These are phyloP conservation scores for Aspergillus tanneri DNA, from an alignment of 2,329 filamentous ascomycete genomes.

Conservation along the genomic window DNA sequence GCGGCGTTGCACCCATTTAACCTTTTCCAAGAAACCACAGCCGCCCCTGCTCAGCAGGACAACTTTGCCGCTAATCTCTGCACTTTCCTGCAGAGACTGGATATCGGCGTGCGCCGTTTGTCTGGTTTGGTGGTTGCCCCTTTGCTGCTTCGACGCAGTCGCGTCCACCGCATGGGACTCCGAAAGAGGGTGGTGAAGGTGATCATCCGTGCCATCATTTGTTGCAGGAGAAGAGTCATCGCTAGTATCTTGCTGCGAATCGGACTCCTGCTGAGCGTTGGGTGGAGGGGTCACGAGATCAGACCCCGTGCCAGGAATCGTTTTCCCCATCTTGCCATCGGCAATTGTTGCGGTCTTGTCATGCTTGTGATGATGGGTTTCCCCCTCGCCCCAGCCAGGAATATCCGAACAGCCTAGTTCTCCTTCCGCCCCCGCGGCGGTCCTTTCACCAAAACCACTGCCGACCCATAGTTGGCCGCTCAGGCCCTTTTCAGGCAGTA, in stretches of 20 bases:
- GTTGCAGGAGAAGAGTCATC: constrained; percentile 31
- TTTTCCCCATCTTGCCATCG: constrained; percentile 24
- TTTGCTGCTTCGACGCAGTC: constrained; percentile 34
- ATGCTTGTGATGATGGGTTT: constrained; percentile 39
- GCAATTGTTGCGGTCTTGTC: constrained; percentile 17
- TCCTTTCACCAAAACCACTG: constrained; percentile 78
- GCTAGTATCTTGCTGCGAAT: constrained; percentile 18
- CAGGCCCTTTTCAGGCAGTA: constrained; percentile 70
- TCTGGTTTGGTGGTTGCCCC: constrained; percentile 34
- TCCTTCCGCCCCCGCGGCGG: constrained; percentile 61
- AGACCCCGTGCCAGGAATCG: constrained; percentile 23
- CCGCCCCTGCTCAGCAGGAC: constrained; percentile 88
- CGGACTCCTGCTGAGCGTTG: constrained; percentile 26
- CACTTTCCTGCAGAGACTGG: constrained; percentile 83
- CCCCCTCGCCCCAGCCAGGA: constrained; percentile 75
- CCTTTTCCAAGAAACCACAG: constrained; percentile 95
- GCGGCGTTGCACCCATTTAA: constrained; percentile 91
- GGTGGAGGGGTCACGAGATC: constrained; percentile 24
- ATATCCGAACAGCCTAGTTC: constrained; percentile 95
- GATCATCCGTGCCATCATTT: constrained; percentile 81
- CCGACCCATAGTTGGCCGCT: constrained; percentile 93
- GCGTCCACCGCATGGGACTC: constrained; percentile 42
- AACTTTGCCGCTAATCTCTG: constrained; percentile 90
- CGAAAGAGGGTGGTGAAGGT: constrained; percentile 64
- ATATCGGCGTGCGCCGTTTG: constrained; percentile 74